A percentile compares a stretch with the other conserved stretches of the same genome.
Conservation (phyloP, 73 alveolate genomes). For the Paraurostyla sp. region DNA sequence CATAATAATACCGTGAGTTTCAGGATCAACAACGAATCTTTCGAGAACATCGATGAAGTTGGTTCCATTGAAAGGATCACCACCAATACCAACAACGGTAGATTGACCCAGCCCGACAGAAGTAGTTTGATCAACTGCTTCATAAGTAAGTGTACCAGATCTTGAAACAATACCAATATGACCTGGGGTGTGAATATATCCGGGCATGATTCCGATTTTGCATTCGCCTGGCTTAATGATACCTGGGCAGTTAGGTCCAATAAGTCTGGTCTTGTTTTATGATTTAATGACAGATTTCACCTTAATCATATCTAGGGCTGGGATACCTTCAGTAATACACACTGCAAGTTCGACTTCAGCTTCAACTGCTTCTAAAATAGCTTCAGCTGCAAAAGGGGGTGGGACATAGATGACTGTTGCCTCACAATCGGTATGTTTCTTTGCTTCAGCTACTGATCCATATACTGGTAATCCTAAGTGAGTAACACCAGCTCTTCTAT, state of each 20-base stretch:
- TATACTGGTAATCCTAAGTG: conserved; percentile 93
- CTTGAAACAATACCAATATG: conserved; percentile 89
- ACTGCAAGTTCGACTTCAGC: conserved; percentile 95
- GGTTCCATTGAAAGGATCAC: conserved; percentile 98
- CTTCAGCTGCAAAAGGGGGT: conserved; percentile 97
- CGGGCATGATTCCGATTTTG: conserved; percentile 99
- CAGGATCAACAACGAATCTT: conserved; percentile 92
- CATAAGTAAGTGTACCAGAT: conserved; percentile 98
- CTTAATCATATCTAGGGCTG: conserved; percentile 92
- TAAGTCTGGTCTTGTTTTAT: conserved; percentile 90
- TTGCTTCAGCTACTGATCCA: conserved; percentile 88
- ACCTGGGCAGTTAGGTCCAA: conserved; percentile 99
- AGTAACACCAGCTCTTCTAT: conserved; percentile 85
- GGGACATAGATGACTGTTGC: conserved; percentile 98
- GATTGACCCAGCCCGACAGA: conserved; percentile 95
- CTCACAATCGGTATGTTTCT: conserved; percentile 89
- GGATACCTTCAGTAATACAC: conserved; percentile 98
- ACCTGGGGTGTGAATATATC: conserved; percentile 92
- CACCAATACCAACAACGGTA: conserved; percentile 96
- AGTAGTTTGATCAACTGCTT: conserved; percentile 98
- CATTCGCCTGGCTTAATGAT: conserved; percentile 98
- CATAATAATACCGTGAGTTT: conserved; percentile 96
- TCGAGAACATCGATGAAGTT: conserved; percentile 96
- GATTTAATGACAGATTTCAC: conserved; percentile 94
- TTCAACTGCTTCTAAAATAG: conserved; percentile 93